Evolutionary conservation across 805 yeast genomes (phyloP).

Genomic region (Yarrowia alimentaria): DNA sequence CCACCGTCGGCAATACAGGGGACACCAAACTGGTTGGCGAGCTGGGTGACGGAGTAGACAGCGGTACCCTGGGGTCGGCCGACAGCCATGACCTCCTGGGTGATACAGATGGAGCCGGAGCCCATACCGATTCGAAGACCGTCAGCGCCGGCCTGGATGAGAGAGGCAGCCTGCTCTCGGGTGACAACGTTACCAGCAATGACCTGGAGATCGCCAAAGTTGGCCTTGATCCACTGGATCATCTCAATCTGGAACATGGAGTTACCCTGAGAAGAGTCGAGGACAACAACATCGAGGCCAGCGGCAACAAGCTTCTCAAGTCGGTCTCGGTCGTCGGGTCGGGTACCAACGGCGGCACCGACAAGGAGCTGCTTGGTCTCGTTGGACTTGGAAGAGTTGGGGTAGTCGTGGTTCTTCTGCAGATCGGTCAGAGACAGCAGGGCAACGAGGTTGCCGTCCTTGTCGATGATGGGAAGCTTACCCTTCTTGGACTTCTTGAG

Average conservation of each 20-base stretch:
- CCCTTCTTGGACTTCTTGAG: slow-evolving; percentile 94
- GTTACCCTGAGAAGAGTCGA: slow-evolving; percentile 98
- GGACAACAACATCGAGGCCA: slow-evolving; percentile 92
- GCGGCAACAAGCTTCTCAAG: slow-evolving; percentile 83
- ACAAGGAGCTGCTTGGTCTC: slow-evolving; percentile 92
- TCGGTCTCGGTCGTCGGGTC: slow-evolving; percentile 84
- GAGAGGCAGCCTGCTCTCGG: slow-evolving; percentile 96
- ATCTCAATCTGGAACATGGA: slow-evolving; percentile 91
- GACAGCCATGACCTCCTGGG: slow-evolving; percentile 99
- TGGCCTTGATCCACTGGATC: slow-evolving; percentile 86
- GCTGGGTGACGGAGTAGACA: slow-evolving; percentile 88
- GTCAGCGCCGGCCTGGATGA: slow-evolving; percentile 95
- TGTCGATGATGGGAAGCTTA: slow-evolving; percentile 90
- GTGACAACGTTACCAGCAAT: slow-evolving; percentile 98
- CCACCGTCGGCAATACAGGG: slow-evolving; percentile 99
- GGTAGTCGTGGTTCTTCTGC: slow-evolving; percentile 91
- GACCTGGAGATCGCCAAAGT: slow-evolving; percentile 76
- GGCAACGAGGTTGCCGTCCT: slow-evolving; percentile 70
- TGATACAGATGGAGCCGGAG: slow-evolving; percentile 97
- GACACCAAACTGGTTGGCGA: slow-evolving; percentile 92
- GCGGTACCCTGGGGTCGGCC: slow-evolving; percentile 99
- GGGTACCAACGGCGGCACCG: slow-evolving; percentile 98
- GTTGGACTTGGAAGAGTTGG: slow-evolving; percentile 90
- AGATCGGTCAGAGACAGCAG: slow-evolving; percentile 93
- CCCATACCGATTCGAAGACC: slow-evolving; percentile 99